Percentiles rank a stretch among this genome's conserved stretches.
Conservation (phyloP, 2,329 filamentous ascomycete species). For the Pseudopithomyces maydicus region DNA sequence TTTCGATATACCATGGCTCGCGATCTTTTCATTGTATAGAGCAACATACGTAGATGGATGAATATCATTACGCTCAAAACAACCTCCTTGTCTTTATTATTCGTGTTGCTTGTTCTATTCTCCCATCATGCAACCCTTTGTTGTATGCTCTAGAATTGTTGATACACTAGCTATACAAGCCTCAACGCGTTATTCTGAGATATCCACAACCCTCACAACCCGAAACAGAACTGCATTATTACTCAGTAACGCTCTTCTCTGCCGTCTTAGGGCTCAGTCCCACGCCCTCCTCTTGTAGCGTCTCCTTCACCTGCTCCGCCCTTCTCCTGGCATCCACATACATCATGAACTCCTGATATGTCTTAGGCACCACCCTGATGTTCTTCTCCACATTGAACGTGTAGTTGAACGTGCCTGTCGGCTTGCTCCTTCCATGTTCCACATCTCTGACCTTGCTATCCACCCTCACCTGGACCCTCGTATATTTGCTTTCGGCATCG, state of each 20-base stretch:
- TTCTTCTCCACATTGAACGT: slow-evolving; percentile 70
- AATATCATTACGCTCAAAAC: neutral
- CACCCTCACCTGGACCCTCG: slow-evolving; percentile 71
- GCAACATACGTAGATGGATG: slow-evolving; percentile 5
- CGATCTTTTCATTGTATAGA: slow-evolving; percentile 6
- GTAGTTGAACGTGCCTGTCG: slow-evolving; percentile 78
- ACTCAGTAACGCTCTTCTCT: slow-evolving; percentile 45
- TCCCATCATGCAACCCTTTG: too few relatives aligned
- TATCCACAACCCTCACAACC: neutral
- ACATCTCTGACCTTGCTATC: slow-evolving; percentile 75
- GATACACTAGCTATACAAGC: too few relatives aligned
- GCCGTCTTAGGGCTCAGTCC: slow-evolving; percentile 35
- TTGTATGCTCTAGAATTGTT: too few relatives aligned
- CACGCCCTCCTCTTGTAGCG: slow-evolving; percentile 31
- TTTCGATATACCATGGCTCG: slow-evolving; percentile 1
- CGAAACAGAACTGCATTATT: slow-evolving; percentile 21
- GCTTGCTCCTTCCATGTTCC: slow-evolving; percentile 69
- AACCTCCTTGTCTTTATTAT: neutral
- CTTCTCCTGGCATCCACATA: slow-evolving; percentile 66
- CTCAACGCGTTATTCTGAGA: too few relatives aligned
- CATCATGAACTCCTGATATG: slow-evolving; percentile 68
- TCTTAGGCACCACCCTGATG: slow-evolving; percentile 68
- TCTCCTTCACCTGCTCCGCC: slow-evolving; percentile 55
- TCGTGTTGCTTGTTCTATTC: too few relatives aligned
- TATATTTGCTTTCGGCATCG: slow-evolving; percentile 51